Base-by-base conservation (phyloP, 2,329 filamentous ascomycete species). In the Sclerotiophoma versabilis region DNA sequence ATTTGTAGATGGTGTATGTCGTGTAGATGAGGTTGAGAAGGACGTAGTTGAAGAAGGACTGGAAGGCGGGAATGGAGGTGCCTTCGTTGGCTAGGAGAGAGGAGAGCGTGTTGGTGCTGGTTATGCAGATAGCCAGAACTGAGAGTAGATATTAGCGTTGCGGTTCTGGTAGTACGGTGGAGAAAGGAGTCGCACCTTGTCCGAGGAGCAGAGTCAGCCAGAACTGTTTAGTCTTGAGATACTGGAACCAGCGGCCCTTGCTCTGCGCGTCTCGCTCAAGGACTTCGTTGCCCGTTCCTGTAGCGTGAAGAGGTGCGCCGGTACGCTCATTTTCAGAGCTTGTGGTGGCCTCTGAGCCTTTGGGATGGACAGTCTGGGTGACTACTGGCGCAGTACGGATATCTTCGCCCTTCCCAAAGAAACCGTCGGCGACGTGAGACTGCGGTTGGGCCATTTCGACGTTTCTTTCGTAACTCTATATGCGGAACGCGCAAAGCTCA, bases 11-110 rank as follows among this genome's bases (percentile, higher is more conserved):
- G 12, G 91, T 92, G 69, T 90, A 86, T 32, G 86, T 82, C 20
- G 91, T 89, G 80, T 96, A 99, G 71, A 97, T 85, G 54, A 91
- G 50, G 57, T 88, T 88, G 60, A 99, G 84, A 43, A 97, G 78
- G 36, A 92, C 83, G 77, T 99, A 99, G 78, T 95, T 96, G 83
- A 97, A 96, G 68, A 98, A 85, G 25, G 91, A 92, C 79, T 99
- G 95, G 80, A 98, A 96, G 49, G 95, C 92, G 7, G 95, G 95
- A 64, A 98, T 96, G 57, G 85, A 92, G 62, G 89, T 93, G 43
- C 87, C 84, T 59, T 84, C 76, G 5, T 78, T 75, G 52, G 82
- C 82, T 25, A 99, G 86, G 49, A 97, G 85, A 22, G 84, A 85
- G 30, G 89, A 91, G 71, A 98, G 91, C 41, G 95, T 98, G 81